phyloP scores from a whole-genome alignment of 768 basidiomycete species.

The Lepiota venenata region DNA sequence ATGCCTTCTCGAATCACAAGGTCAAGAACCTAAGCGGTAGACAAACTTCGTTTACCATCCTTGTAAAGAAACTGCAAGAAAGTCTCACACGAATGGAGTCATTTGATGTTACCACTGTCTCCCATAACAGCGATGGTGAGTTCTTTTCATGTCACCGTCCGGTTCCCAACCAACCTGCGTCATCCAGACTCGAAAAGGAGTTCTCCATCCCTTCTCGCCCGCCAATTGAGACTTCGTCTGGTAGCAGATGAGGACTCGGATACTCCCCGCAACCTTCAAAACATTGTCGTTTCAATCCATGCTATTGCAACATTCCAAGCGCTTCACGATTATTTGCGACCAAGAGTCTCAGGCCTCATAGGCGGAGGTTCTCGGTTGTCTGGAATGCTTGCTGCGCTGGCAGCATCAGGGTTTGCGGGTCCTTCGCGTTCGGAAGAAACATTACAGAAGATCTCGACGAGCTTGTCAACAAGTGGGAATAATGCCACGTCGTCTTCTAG shows the following conservation, averaged over 20 bases:
- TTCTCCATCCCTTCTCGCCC: conserved; percentile 87
- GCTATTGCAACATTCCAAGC: conserved; percentile 98
- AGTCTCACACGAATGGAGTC: conserved; percentile 92
- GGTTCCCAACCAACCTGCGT: conserved; percentile 1
- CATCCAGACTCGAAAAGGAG: conserved; percentile 80
- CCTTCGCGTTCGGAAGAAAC: conserved; percentile 40
- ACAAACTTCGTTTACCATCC: conserved; percentile 64
- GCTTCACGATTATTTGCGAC: conserved; percentile 92
- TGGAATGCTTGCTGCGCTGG: conserved; percentile 88
- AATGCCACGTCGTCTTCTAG: conserved; percentile 29
- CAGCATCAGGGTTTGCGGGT: conserved; percentile 67
- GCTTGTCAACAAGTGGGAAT: conserved; percentile 24
- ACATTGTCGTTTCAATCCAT: conserved; percentile 95
- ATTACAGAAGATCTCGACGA: conserved; percentile 20
- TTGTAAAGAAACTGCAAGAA: conserved; percentile 97
- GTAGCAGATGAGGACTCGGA: conserved; percentile 89
- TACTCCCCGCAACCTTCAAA: conserved; percentile 80
- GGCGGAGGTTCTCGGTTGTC: conserved; percentile 66
- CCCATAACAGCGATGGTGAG: conserved; percentile 78
- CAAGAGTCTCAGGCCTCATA: conserved; percentile 75
- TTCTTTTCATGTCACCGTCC: conserved; percentile 3
- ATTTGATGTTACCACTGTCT: conserved; percentile 91
- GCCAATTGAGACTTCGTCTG: conserved; percentile 86
- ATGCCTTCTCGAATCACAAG: conserved; percentile 64
- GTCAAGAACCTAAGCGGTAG: conserved; percentile 36